phyloP scores from a whole-genome alignment of 768 basidiomycete species.

The Cytidiella melzeri region DNA sequence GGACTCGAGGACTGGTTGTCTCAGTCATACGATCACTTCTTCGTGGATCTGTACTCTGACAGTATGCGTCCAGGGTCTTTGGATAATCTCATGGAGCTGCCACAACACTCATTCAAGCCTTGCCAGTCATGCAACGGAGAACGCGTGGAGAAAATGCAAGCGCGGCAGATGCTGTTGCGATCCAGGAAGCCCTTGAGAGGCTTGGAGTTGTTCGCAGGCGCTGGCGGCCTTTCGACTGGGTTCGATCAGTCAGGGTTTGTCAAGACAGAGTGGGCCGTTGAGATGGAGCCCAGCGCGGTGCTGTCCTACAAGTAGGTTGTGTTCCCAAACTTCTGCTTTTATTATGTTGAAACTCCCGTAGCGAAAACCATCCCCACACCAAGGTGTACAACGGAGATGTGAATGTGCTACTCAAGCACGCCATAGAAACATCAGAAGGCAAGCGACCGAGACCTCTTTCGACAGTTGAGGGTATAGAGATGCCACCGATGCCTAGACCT shows the following conservation, averaged over 20 bases:
- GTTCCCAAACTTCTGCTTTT: neutral
- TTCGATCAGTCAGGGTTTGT: conserved; percentile 56
- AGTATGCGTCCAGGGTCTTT: neutral
- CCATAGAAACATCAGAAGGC: conserved; percentile 41
- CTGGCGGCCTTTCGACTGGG: conserved; percentile 69
- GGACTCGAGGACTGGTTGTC: conserved; percentile 39
- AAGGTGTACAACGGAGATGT: conserved; percentile 62
- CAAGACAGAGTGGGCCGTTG: conserved; percentile 63
- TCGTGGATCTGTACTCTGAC: conserved; percentile 34
- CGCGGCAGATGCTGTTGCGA: conserved; percentile 39
- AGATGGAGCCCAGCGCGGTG: conserved; percentile 58
- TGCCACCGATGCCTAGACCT: conserved; percentile 46
- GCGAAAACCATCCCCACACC: conserved; percentile 54
- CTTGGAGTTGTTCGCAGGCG: conserved; percentile 69
- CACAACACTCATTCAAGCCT: conserved; percentile 20
- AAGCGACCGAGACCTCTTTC: conserved; percentile 33
- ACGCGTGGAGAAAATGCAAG: conserved; percentile 25
- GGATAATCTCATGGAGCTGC: neutral
- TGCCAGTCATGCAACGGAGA: conserved; percentile 38
- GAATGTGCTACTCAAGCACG: conserved; percentile 53
- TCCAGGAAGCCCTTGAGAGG: conserved; percentile 21
- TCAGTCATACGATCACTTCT: conserved; percentile 58
- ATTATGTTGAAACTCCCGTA: too few relatives aligned
- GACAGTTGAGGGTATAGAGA: conserved; percentile 30
- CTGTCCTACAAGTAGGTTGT: conserved; percentile 50